Conservation (phyloP, 2,329 filamentous ascomycete genomes). For the Colletotrichum coccodes region DNA sequence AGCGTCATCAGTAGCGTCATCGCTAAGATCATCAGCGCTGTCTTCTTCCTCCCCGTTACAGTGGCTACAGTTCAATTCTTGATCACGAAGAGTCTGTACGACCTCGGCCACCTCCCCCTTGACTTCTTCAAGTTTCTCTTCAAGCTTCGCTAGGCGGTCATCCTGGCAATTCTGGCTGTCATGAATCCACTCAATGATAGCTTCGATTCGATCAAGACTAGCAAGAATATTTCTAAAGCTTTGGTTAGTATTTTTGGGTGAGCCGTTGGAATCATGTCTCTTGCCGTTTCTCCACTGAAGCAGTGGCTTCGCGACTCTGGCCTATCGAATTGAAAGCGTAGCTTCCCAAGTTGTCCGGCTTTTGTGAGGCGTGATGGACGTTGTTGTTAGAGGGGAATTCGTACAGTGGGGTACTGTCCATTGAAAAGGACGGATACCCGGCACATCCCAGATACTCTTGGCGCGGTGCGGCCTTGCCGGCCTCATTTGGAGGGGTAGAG, state of each 20-base stretch:
- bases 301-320: background rate
- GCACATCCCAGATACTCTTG: slow-evolving; percentile 1
- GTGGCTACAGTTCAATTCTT: slow-evolving; percentile 1
- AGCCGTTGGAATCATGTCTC: background rate
- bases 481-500: background rate
- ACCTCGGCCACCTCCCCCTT: slow-evolving; percentile 3
- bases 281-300: background rate
- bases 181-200: slow-evolving; percentile 1
- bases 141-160: background rate
- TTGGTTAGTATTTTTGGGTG: background rate
- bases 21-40: background rate
- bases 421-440: background rate
- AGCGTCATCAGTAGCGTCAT: background rate
- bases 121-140: background rate
- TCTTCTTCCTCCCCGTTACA: background rate
- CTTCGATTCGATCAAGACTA: background rate
- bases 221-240: background rate
- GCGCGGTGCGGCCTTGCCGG: background rate
- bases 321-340: background rate
- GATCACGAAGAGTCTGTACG: background rate
- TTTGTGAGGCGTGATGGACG: background rate
- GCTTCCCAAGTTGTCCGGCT: background rate
- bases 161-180: background rate
- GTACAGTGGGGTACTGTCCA: background rate
- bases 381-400: background rate